These are phyloP conservation scores for Chalciporus sp. DNA, from an alignment of 1,284 basidiomycete genomes.

Conservation along the genomic window DNA sequence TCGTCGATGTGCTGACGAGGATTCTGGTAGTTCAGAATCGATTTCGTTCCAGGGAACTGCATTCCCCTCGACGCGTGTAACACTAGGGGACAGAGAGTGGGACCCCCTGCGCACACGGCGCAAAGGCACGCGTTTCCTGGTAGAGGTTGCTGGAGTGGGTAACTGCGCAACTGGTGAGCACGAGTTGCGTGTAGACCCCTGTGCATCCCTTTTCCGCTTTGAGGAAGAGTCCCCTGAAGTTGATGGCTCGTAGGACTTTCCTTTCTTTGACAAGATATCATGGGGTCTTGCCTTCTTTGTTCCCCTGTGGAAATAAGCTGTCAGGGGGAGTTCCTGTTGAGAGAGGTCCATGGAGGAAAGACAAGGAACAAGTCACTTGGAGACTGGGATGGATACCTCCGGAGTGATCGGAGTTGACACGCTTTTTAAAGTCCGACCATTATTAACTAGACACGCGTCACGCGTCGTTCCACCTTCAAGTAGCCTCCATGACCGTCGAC, in stretches of 20 bases:
- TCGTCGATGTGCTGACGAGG: not conserved
- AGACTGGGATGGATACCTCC: not conserved
- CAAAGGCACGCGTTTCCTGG: conserved; percentile 17
- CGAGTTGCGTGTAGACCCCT: not conserved
- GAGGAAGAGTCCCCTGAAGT: conserved; percentile 8
- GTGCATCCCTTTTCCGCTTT: conserved; percentile 24
- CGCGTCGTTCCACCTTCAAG: conserved; percentile 14
- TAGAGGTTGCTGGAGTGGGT: conserved; percentile 25
- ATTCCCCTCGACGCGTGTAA: not conserved
- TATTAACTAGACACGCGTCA: conserved; percentile 25
- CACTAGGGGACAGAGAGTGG: not conserved
- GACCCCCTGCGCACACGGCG: not conserved
- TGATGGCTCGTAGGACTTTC: not conserved
- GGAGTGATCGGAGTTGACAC: conserved; percentile 42
- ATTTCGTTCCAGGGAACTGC: not conserved
- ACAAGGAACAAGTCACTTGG: not conserved
- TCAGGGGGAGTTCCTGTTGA: conserved; percentile 36
- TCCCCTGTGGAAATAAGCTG: conserved; percentile 25
- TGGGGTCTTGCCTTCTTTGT: conserved; percentile 10
- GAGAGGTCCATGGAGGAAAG: conserved; percentile 32
- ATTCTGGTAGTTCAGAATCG: conserved; percentile 1
- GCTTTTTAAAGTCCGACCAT: conserved; percentile 29
- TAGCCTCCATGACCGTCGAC: conserved; percentile 28
- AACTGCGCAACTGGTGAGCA: conserved; percentile 19
- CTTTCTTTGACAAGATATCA: conserved; percentile 5